Base-by-base conservation (phyloP, 1,284 basidiomycete genomes). In the Athelia psychrophila region DNA sequence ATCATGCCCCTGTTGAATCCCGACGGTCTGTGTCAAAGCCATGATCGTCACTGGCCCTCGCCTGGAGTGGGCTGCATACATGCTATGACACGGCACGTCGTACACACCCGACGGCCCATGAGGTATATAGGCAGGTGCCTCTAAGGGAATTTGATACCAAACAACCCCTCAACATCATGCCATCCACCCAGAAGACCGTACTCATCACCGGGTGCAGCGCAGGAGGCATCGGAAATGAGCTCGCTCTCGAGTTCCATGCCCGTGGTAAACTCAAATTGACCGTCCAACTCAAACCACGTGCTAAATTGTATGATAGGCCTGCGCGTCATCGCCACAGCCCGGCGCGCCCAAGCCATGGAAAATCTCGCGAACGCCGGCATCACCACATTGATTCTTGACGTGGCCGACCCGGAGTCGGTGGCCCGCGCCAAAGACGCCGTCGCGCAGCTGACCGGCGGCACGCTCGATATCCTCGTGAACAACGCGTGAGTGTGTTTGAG, bases 251-350 rank as follows among this genome's bases (percentile, higher is more conserved):
- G 33, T 65, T 58, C 50, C 55, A 62, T 24, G n/a, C 38, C 3
- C 51, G 55, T 56, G 64, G 64, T 61, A 51, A n/a, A 38, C 30
- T 12, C 10, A 18, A 30, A 9, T 19, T 10, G 22, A 22, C 19
- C 25, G 4, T 10, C n/a, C 25, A 5, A 9, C 19, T 23, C 10
- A 5, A 6, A 10, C 4, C 8, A 10, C 20, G n/a, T 8, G 15
- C n/a, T 42, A 16, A 30, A 22, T 12, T 22, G 38, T 30, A 13
- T 15, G 18, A 40, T 44, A 67, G 68, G 68, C 19, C 51, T 58
- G 15, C 62, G 57, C 3, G 68, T 70, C 15, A 59, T 70, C 35
- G 68, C 68, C 3, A 69, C 67, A 4, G 57, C 68, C 5, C 64
- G 68, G 15, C 53, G 51, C 16, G 30, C 58, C 3, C 56, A 58